Evolutionary conservation across 768 basidiomycete genomes (phyloP).

Genomic region (Mycena floridula): DNA sequence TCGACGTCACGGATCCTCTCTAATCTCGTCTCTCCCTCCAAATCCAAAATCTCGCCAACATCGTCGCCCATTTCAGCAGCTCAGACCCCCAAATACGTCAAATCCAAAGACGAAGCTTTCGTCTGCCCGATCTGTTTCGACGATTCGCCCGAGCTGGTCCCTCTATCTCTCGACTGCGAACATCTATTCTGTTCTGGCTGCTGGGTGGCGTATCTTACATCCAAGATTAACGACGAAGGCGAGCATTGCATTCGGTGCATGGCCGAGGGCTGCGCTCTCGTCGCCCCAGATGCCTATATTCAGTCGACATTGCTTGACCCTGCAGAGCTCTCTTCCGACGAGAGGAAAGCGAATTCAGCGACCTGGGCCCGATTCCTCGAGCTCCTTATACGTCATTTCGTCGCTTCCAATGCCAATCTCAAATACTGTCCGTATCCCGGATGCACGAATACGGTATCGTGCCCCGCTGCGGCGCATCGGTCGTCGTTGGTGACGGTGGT

Average conservation of each 20-base stretch:
- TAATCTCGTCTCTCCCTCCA: constrained; percentile 19
- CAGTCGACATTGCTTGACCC: too few species aligned
- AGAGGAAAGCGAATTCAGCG: constrained; percentile 37
- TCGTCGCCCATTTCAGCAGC: constrained; percentile 11
- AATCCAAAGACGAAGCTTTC: constrained; percentile 46
- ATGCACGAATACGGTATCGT: constrained; percentile 92
- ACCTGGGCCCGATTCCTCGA: constrained; percentile 74
- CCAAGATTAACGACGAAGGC: constrained; percentile 80
- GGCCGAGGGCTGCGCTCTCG: constrained; percentile 68
- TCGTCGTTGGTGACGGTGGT: constrained; percentile 71
- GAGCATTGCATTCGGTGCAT: constrained; percentile 73
- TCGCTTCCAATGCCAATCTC: constrained; percentile 73
- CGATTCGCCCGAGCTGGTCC: constrained; percentile 52
- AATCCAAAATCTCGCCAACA: constrained; percentile 18
- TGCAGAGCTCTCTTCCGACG: constrained; percentile 36
- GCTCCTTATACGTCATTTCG: constrained; percentile 85
- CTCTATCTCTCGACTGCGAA: constrained; percentile 71
- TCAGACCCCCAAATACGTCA: constrained; percentile 19
- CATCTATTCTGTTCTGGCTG: constrained; percentile 82
- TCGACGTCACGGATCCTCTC: constrained; percentile 33
- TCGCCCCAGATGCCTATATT: constrained; percentile 61
- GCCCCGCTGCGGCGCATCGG: constrained; percentile 73
- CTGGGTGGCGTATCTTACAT: constrained; percentile 74
- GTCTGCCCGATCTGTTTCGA: constrained; percentile 94
- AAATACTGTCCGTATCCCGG: constrained; percentile 95